A percentile compares a stretch with the other conserved stretches of the same genome.
Evolutionary conservation across 371 early-diverging fungal species (phyloP).

Genomic region (Mucor saturninus): DNA sequence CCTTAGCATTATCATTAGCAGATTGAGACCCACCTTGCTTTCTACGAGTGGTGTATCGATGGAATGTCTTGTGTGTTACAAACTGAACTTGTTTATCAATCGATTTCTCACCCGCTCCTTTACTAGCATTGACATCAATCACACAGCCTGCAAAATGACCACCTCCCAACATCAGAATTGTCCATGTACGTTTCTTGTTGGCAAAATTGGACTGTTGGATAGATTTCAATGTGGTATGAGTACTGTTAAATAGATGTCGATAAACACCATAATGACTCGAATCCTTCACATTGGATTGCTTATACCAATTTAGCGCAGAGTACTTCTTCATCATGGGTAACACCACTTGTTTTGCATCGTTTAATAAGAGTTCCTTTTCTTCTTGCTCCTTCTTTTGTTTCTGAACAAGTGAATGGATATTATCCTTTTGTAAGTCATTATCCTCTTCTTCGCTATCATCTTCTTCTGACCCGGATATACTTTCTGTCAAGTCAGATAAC

Average conservation of each 20-base stretch:
- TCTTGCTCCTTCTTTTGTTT: conserved; percentile 40
- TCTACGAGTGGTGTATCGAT: conserved; percentile 92
- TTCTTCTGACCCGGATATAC: conserved; percentile 55
- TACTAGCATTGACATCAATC: conserved; percentile 71
- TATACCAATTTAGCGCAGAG: conserved; percentile 59
- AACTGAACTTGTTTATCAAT: conserved; percentile 38
- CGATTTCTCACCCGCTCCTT: conserved; percentile 25
- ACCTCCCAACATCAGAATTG: conserved; percentile 80
- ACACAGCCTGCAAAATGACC: conserved; percentile 93
- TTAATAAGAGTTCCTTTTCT: conserved; percentile 26
- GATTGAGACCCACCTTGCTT: conserved; percentile 96
- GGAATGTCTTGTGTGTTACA: conserved; percentile 87
- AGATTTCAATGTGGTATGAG: background rate
- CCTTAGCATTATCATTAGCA: conserved; percentile 79
- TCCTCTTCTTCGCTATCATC: conserved; percentile 28
- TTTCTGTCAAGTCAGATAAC: conserved; percentile 57
- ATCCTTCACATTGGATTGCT: conserved; percentile 14
- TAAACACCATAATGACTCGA: conserved; percentile 61
- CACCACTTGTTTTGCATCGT: conserved; percentile 27
- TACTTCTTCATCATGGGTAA: conserved; percentile 36
- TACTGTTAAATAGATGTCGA: conserved; percentile 48
- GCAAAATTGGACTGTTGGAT: conserved; percentile 26
- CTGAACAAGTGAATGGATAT: conserved; percentile 41
- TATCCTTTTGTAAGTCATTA: conserved; percentile 20
- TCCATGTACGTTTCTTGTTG: conserved; percentile 65